Evolutionary conservation across 179 eudicot genomes (phyloP), one percentile per base, ranked within the genome.

Genomic region (Actinidia polygama): DNA sequence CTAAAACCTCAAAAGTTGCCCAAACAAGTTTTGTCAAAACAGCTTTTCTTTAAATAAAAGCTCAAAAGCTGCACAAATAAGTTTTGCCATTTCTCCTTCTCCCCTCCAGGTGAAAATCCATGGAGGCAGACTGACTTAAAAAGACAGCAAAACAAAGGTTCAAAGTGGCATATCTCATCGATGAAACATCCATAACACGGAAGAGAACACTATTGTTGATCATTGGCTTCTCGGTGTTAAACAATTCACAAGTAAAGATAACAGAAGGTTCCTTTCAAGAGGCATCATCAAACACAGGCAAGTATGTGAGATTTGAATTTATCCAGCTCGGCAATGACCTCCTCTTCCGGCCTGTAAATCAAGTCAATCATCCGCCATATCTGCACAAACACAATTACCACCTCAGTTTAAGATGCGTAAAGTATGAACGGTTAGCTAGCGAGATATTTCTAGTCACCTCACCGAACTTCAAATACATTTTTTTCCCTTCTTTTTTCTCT

Each of bases 331-430:
- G 89, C 86, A 50, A 95, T 78, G 73, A 95, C 99, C 86, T 93
- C 99, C 14, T 95, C 98, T 80, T 94, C 94, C 5, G 98, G 92
- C 81, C 98, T 91, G 90, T 95, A 95, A 57, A 97, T 86, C 84
- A 97, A 87, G 90, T 97, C 99, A 36, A 91, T 93, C 94, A 97
- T 94, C 30, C 98, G 94, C 99, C 99, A 97, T 50, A 96, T 95
- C 99, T 96, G 93, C 87, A 89, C 51, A 30, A 47, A 81, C 46
- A 74, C 16, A 4, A 58, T 7, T 4, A 80, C 59, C n/a, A 54
- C 18, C 50, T 76, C 23, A 53, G 23, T 40, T 4, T 6, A 75
- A 74, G 16, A 74, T 40, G 44, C 44, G 44, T 40, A 40, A 40
- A 1, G 44, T 1, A 40, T 40, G 44, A 40, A 40, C 44, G n/a